Conservation (phyloP, 2,329 filamentous ascomycete genomes). For the Hypoxylon sp. region DNA sequence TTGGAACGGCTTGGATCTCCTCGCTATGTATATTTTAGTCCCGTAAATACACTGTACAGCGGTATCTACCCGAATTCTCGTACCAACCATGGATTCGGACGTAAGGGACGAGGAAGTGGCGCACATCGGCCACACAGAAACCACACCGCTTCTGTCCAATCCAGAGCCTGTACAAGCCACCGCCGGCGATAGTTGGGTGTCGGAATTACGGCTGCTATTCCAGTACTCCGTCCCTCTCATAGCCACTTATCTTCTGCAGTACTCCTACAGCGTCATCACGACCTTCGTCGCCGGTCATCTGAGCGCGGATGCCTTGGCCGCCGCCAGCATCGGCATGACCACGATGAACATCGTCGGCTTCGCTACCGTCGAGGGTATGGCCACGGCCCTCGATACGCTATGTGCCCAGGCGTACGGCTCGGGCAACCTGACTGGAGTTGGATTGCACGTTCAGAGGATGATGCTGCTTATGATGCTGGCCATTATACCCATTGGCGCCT, state of each 20-base stretch:
- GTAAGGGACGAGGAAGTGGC: conserved; percentile 15
- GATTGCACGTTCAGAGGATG: conserved; percentile 67
- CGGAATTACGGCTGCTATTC: conserved; percentile 49
- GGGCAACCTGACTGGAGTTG: conserved; percentile 62
- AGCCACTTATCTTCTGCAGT: conserved; percentile 67
- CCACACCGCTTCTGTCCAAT: conserved; percentile 42
- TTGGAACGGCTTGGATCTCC: too few species aligned
- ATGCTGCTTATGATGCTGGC: conserved; percentile 62
- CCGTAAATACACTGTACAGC: not conserved
- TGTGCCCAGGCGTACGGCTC: conserved; percentile 66
- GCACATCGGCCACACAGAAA: conserved; percentile 28
- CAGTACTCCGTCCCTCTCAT: conserved; percentile 63
- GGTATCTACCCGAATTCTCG: not conserved
- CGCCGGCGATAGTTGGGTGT: conserved; percentile 30
- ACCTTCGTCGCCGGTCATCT: conserved; percentile 67
- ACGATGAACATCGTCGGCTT: conserved; percentile 68
- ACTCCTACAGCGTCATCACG: conserved; percentile 65
- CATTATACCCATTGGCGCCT: conserved; percentile 61
- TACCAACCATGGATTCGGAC: conserved; percentile 22
- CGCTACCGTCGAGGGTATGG: conserved; percentile 64
- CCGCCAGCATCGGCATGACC: conserved; percentile 65
- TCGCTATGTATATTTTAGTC: not conserved
- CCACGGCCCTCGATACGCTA: conserved; percentile 64
- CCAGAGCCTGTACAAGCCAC: conserved; percentile 30
- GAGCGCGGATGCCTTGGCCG: conserved; percentile 65